Percentiles rank a stretch among this genome's conserved stretches.
These are phyloP conservation scores for Flaveria sonorensis DNA, from an alignment of 129 eudicot genomes.

Conservation along the genomic window DNA sequence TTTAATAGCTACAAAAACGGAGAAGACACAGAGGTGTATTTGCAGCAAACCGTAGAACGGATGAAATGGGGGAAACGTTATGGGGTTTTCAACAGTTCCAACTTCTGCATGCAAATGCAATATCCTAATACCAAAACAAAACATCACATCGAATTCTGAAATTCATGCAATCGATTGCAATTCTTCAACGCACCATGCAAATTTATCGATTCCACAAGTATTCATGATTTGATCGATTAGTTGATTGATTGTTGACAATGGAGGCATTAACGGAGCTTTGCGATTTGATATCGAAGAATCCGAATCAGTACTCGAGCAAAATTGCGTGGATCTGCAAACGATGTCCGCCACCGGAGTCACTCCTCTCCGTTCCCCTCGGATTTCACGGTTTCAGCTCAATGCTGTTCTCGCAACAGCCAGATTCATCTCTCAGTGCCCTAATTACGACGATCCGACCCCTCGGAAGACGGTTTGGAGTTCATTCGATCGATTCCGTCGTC, in stretches of 20 bases:
- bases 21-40: conserved; percentile 20
- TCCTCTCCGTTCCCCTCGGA: conserved; percentile 63
- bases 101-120: conserved; percentile 21
- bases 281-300: conserved; percentile 68
- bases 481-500: conserved; percentile 65
- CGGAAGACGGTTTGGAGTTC: conserved; percentile 56
- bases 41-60: conserved; percentile 20
- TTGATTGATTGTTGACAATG: conserved; percentile 39
- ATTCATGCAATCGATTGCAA: conserved; percentile 18
- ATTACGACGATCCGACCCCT: conserved; percentile 52
- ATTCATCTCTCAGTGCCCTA: conserved; percentile 68
- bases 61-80: conserved; percentile 26
- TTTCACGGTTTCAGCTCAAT: conserved; percentile 87
- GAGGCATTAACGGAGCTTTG: conserved; percentile 85
- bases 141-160: neutral
- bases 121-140: neutral
- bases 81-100: conserved; percentile 13
- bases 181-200: neutral
- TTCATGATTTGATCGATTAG: neutral
- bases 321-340: conserved; percentile 80
- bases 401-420: conserved; percentile 70
- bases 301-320: conserved; percentile 55
- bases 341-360: conserved; percentile 74
- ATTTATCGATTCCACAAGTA: neutral
- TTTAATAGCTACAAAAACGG: conserved; percentile 31